These are phyloP conservation scores for Eucalyptus curtisii DNA, from an alignment of 345 rosid genomes.

Conservation along the genomic window DNA sequence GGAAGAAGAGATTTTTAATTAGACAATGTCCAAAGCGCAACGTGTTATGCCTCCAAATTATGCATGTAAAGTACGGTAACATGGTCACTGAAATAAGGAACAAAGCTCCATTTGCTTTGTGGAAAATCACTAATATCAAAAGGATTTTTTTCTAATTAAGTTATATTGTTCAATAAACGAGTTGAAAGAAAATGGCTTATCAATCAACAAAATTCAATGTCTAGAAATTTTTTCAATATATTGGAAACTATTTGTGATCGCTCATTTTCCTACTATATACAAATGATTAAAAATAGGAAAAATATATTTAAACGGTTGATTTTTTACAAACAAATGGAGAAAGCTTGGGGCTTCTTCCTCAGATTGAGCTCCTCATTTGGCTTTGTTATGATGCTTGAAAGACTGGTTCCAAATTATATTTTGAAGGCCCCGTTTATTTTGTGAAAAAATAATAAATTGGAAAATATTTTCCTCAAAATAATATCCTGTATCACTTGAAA, in stretches of 20 bases:
- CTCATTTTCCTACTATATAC: background rate
- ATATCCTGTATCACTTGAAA: accelerated
- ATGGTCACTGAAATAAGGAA: background rate
- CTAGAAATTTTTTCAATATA: background rate
- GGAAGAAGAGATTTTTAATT: background rate
- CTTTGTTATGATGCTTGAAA: background rate
- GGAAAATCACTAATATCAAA: background rate
- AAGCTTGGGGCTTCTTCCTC: background rate
- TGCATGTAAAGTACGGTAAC: background rate
- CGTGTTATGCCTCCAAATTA: background rate
- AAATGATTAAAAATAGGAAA: background rate
- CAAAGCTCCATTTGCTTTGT: background rate
- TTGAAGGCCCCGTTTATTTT: background rate
- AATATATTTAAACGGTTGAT: background rate
- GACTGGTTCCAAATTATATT: background rate
- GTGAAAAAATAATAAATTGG: background rate
- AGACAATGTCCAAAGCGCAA: background rate
- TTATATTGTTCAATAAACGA: background rate
- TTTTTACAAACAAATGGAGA: background rate
- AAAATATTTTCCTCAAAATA: background rate
- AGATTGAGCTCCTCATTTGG: background rate
- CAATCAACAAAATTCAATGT: background rate
- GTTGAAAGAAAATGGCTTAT: background rate
- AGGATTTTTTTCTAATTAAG: background rate
- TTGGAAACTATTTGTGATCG: background rate